Evolutionary conservation across 2,329 filamentous ascomycete genomes (phyloP), one percentile per base, ranked within the genome.

Genomic region (Chaetomiaceae sp.): DNA sequence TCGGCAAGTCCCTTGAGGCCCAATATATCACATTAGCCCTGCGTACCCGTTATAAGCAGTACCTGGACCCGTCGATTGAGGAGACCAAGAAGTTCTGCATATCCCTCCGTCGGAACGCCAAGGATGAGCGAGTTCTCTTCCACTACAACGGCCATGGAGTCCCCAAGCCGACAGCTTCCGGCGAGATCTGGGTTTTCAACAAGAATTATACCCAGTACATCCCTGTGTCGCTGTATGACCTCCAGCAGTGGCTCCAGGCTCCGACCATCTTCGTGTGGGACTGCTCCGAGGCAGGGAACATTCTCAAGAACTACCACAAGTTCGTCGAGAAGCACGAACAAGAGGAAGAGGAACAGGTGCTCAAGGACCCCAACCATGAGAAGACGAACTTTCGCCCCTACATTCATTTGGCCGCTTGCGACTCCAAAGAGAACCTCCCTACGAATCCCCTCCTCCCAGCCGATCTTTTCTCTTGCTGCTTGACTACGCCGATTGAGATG

Each of bases 161-260:
- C 10, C 94, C 94, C 1, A 90, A 96, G 65, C 94, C 94, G 3
- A 99, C 94, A 0, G 84, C 88, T 3, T 96, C 92, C 4, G 94
- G 94, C 13, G 94, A 99, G 69, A 95, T 99, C 18, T 99, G 94
- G 94, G 95, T 97, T 5, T 99, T 99, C 70, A 99, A 99, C 71
- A 92, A 94, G 63, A 97, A 90, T 61, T 99, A 96, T 68, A 99
- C 94, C 0, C 94, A 99, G 71, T 99, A 99, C 67, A 99, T 99
- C 37, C 94, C 94, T 0, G 89, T 99, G 38, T 96, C 92, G 1
- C 75, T 99, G 8, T 96, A 95, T 65, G 94, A 99, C 66, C 74
- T 99, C 40, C 92, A 97, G 70, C 86, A 89, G 54, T 99, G 94
- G 94, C 82, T 99, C 7, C 90, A 92, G 57, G 92, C 91, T 0